Percentiles rank a stretch among this genome's conserved stretches.
These are phyloP conservation scores for Psilocybe cubensis DNA, from an alignment of 768 basidiomycete genomes.

Conservation along the genomic window DNA sequence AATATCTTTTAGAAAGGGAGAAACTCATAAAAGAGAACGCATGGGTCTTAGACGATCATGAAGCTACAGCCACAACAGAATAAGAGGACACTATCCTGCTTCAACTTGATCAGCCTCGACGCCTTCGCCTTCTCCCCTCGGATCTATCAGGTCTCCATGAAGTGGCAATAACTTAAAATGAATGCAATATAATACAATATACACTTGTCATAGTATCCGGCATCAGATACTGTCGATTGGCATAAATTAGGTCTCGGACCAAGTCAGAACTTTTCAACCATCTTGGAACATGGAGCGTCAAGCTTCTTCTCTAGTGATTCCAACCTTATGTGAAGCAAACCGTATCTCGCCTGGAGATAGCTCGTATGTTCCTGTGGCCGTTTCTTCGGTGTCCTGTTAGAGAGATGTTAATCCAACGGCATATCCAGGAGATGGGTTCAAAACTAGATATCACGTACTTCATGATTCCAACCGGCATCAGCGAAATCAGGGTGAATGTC, in stretches of 20 bases:
- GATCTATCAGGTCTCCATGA: too few relatives aligned
- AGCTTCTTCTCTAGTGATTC: background rate
- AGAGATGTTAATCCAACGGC: background rate
- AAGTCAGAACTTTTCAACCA: too few relatives aligned
- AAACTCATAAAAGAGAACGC: constrained; percentile 81
- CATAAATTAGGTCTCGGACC: too few relatives aligned
- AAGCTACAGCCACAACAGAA: too few relatives aligned
- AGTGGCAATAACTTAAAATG: too few relatives aligned
- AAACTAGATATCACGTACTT: background rate
- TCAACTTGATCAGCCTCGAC: too few relatives aligned
- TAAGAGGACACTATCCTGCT: too few relatives aligned
- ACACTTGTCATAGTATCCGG: too few relatives aligned
- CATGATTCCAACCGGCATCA: background rate
- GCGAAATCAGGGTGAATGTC: background rate
- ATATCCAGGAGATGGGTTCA: background rate
- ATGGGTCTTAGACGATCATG: constrained; percentile 60
- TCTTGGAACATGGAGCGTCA: too few relatives aligned
- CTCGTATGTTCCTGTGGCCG: background rate
- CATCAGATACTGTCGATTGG: too few relatives aligned
- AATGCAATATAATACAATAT: too few relatives aligned
- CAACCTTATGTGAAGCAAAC: background rate
- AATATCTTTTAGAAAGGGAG: constrained; percentile 82
- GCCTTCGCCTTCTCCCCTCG: too few relatives aligned
- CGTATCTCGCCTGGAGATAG: background rate
- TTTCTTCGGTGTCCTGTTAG: background rate